phyloP scores from a whole-genome alignment of 2,329 filamentous ascomycete species.

The Harringtonia aguacate region DNA sequence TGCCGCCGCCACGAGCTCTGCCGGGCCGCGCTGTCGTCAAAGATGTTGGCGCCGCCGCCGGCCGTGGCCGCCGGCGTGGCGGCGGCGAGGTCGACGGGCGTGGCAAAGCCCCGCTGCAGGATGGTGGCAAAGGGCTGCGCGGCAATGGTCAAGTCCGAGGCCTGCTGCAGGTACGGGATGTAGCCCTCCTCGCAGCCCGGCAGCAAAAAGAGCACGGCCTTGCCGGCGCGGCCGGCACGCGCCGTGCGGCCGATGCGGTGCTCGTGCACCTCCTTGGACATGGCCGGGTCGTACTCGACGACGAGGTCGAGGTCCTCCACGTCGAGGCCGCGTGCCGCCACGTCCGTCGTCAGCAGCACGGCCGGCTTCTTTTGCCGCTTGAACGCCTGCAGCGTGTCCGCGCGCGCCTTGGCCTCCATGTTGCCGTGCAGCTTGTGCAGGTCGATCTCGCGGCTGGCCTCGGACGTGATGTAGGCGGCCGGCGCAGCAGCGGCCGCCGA shows the following conservation, averaged over 20 bases:
- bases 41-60: constrained; percentile 30
- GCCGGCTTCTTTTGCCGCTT: constrained; percentile 61
- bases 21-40: constrained; percentile 24
- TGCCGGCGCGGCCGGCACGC: constrained; percentile 78
- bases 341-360: constrained; percentile 87
- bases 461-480: constrained; percentile 61
- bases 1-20: constrained; percentile 26
- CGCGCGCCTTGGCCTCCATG: constrained; percentile 76
- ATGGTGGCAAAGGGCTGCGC: constrained; percentile 42
- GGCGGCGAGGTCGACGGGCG: constrained; percentile 48
- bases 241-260: constrained; percentile 93
- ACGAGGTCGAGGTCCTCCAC: constrained; percentile 91
- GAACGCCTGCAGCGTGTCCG: constrained; percentile 75
- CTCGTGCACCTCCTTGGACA: constrained; percentile 84
- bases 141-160: constrained; percentile 2
- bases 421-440: constrained; percentile 88
- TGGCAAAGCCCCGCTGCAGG: constrained; percentile 55
- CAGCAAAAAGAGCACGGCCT: constrained; percentile 79
- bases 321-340: constrained; percentile 90
- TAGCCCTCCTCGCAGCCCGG: constrained; percentile 91
- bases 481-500: constrained; percentile 45
- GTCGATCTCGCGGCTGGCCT: constrained; percentile 61
- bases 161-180: constrained; percentile 53
- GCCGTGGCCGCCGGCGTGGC: constrained; percentile 44
- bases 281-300: constrained; percentile 92